phyloP scores from a whole-genome alignment of 176 grass and related monocot genomes.

The Musa itinerans region DNA sequence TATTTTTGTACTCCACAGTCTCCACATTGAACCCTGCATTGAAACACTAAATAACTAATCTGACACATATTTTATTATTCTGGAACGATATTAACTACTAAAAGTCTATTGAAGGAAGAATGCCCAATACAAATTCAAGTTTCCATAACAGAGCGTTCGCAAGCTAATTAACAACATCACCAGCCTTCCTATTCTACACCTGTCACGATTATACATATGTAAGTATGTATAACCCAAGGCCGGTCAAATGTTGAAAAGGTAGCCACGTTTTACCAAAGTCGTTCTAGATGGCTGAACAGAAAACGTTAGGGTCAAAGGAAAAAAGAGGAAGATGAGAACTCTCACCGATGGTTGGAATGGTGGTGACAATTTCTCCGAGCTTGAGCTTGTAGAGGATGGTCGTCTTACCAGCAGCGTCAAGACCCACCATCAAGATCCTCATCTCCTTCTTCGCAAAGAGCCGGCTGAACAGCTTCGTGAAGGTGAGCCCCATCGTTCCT shows the following conservation, averaged over 20 bases:
- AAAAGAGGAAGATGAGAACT: no score
- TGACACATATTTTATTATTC: neutral
- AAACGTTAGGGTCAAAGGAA: no score
- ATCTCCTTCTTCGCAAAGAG: conserved; percentile 11
- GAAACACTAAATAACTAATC: neutral
- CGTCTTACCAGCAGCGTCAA: conserved; percentile 8
- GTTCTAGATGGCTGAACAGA: no score
- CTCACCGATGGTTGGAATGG: conserved; percentile 11
- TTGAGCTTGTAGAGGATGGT: conserved; percentile 15
- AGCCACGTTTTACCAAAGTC: no score
- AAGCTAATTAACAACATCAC: no score
- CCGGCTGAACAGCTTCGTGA: conserved; percentile 6
- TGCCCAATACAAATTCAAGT: neutral
- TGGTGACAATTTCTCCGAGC: conserved; percentile 8
- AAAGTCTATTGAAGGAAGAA: neutral
- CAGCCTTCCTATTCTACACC: no score
- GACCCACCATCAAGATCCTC: conserved; percentile 7
- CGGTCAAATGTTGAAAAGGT: no score
- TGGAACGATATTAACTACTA: neutral
- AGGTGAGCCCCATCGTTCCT: conserved; percentile 9
- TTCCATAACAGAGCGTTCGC: neutral
- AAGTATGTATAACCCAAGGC: no score
- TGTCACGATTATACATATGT: no score
- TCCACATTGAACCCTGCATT: conserved; percentile 8
- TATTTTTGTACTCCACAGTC: conserved; percentile 9